Conservation (phyloP, 176 grass and related monocot species). For the Avena atlantica region DNA sequence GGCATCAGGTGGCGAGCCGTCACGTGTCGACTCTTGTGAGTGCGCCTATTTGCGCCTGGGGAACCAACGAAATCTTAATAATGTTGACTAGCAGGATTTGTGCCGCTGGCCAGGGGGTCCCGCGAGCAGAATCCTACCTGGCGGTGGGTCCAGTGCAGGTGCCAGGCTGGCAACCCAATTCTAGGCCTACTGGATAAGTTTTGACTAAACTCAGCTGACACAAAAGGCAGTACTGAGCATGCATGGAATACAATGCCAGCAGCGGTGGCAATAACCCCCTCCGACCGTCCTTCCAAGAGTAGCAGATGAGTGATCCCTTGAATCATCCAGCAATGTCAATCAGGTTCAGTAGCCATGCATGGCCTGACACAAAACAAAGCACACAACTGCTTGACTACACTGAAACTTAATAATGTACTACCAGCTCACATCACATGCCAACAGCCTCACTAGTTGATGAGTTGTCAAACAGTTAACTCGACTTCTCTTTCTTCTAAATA, state of each 20-base stretch:
- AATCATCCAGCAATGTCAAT: background rate
- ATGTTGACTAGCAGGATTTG: no score
- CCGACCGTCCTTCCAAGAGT: background rate
- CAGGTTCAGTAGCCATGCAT: background rate
- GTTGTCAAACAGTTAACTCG: background rate
- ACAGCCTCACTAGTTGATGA: background rate
- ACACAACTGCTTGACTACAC: constrained; percentile 4
- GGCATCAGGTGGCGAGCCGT: no score
- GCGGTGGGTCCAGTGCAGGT: no score
- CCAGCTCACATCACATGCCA: constrained; percentile 29
- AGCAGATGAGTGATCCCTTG: background rate
- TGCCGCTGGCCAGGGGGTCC: no score
- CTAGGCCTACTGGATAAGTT: background rate
- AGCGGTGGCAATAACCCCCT: background rate
- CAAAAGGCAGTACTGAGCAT: background rate
- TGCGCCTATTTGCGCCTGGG: no score
- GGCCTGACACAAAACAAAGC: background rate
- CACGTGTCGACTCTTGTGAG: no score
- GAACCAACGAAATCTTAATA: no score
- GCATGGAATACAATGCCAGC: background rate
- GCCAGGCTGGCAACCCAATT: no score
- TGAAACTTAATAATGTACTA: constrained; percentile 11
- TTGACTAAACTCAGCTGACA: background rate
- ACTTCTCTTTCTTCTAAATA: background rate
- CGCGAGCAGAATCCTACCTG: no score